These are phyloP conservation scores for Aspergillus cejpii DNA, from an alignment of 2,329 filamentous ascomycete species.

Conservation along the genomic window DNA sequence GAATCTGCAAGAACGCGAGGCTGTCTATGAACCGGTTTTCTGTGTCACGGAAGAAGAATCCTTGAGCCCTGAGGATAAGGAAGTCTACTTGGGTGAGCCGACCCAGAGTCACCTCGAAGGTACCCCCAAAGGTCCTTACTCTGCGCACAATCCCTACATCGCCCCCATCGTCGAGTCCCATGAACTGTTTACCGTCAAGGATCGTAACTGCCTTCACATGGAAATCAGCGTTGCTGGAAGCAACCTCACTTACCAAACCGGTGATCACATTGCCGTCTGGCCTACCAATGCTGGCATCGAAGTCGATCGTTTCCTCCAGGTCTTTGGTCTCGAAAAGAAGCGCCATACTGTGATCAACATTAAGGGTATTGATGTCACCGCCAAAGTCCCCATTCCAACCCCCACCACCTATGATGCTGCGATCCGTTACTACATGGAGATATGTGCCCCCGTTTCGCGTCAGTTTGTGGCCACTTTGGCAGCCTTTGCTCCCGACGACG, in stretches of 20 bases:
- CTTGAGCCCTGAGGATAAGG: slow-evolving; percentile 64
- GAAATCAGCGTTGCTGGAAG: slow-evolving; percentile 87
- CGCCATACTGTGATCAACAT: slow-evolving; percentile 75
- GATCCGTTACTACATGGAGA: slow-evolving; percentile 92
- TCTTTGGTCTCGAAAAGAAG: slow-evolving; percentile 70
- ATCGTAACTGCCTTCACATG: slow-evolving; percentile 92
- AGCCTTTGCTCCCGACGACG: slow-evolving; percentile 80
- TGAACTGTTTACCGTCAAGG: slow-evolving; percentile 82
- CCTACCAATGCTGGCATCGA: slow-evolving; percentile 90
- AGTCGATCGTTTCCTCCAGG: slow-evolving; percentile 78
- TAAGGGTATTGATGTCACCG: slow-evolving; percentile 87
- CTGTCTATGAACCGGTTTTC: slow-evolving; percentile 90
- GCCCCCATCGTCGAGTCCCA: slow-evolving; percentile 86
- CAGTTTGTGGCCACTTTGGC: slow-evolving; percentile 85
- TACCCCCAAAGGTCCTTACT: slow-evolving; percentile 77
- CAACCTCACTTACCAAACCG: slow-evolving; percentile 88
- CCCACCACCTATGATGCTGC: slow-evolving; percentile 95
- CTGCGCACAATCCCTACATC: slow-evolving; percentile 94
- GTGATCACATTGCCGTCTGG: slow-evolving; percentile 96
- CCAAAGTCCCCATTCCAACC: slow-evolving; percentile 95
- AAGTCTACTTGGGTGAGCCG: slow-evolving; percentile 91
- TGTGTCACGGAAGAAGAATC: slow-evolving; percentile 69
- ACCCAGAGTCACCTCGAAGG: slow-evolving; percentile 94
- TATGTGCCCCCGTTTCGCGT: slow-evolving; percentile 88
- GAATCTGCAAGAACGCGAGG: slow-evolving; percentile 88